Base-by-base conservation (phyloP, 306 rosid genomes). In the Morella rubra region DNA sequence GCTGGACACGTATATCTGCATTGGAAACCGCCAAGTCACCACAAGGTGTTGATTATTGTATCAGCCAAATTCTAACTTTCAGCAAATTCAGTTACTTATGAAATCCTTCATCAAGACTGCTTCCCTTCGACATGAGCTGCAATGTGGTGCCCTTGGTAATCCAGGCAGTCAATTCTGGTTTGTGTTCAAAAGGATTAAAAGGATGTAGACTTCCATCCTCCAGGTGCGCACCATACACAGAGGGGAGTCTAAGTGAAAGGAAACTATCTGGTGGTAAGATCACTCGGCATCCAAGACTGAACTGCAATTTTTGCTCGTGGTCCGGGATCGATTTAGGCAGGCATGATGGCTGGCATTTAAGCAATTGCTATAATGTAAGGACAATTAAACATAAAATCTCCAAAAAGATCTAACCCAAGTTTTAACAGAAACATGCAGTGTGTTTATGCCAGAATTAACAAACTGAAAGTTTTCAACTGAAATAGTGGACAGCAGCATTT, bases 161-260 rank as follows among this genome's bases (percentile, higher is more conserved):
- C 98, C 98, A 92, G 44, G 98, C 97, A 55, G 97, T 91, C 72
- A 77, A 74, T 81, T 94, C 96, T 6, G 98, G 98, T 80, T 89
- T 94, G 69, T 83, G 88, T 75, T 92, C 93, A 53, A 88, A 90
- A 77, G 88, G 89, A 69, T 85, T 89, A 37, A 94, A 90, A 77
- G 97, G 83, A 81, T 47, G 90, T 72, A 72, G 76, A 59, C 82
- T 87, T 84, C 90, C 93, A 84, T 87, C 93, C 68, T 86, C 96
- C 82, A 88, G 83, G 78, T 86, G 87, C 72, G 90, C 90, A 3
- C 98, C 98, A 45, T 92, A 94, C 60, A 90, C 89, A 86, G 89
- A 94, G 54, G 97, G 97, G 71, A 94, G 86, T 81, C 89, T 85
- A 65, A 94, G 96, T 41, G 93, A 81, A 65, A 94, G 90, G 81